Percentiles rank a stretch among this genome's conserved stretches.
These are phyloP conservation scores for Filobasidium wieringae DNA, from an alignment of 768 basidiomycete species.

Conservation along the genomic window DNA sequence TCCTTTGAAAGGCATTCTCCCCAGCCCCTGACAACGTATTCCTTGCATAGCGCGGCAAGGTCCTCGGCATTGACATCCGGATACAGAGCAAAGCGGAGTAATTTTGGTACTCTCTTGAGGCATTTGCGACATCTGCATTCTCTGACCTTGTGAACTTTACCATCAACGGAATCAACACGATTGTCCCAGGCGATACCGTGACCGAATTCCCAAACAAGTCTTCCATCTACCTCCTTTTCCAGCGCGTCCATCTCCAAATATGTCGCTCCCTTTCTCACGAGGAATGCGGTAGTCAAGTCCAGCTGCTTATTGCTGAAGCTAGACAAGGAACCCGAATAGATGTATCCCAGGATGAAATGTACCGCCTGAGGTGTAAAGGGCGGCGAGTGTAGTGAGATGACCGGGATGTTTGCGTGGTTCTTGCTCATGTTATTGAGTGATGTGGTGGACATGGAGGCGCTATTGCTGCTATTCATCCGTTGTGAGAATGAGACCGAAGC, in stretches of 20 bases:
- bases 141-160: conserved; percentile 48
- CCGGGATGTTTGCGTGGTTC: conserved; percentile 30
- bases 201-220: conserved; percentile 75
- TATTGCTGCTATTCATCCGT: neutral
- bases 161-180: conserved; percentile 36
- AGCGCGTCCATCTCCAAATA: conserved; percentile 68
- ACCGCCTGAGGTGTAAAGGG: conserved; percentile 90
- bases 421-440: neutral
- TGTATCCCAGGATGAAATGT: conserved; percentile 85
- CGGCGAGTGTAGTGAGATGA: conserved; percentile 65
- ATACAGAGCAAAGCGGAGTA: conserved; percentile 65
- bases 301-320: conserved; percentile 83
- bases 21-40: conserved; percentile 69
- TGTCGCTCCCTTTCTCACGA: conserved; percentile 68
- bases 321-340: conserved; percentile 80
- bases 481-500: conserved; percentile 18
- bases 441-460: neutral
- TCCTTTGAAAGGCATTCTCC: conserved; percentile 79
- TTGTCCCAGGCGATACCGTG: conserved; percentile 66
- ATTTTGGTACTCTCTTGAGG: conserved; percentile 62
- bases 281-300: conserved; percentile 82
- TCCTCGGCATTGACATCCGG: conserved; percentile 65
- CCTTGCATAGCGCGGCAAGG: conserved; percentile 59
- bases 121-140: conserved; percentile 79
- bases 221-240: conserved; percentile 64